Percentiles rank a stretch among this genome's conserved stretches.
phyloP scores from a whole-genome alignment of 2,329 filamentous ascomycete genomes.

The Dactylella cylindrospora region DNA sequence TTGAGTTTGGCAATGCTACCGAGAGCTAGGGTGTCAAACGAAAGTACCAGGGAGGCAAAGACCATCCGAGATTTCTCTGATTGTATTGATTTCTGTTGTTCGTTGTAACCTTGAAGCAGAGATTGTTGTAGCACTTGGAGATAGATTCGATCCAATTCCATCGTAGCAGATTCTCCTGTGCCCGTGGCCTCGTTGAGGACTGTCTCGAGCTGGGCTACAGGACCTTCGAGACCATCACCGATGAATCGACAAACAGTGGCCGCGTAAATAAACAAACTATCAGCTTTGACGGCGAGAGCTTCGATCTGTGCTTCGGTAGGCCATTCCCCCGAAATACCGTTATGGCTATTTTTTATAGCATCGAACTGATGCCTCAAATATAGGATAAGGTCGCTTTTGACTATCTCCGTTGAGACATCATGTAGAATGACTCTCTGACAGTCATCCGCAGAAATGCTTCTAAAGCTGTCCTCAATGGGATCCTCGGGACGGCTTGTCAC shows the following conservation, averaged over 20 bases:
- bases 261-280: conserved; percentile 48
- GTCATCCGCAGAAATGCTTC: conserved; percentile 13
- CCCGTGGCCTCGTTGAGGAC: background rate
- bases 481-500: conserved; percentile 46
- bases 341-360: no score
- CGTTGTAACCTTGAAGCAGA: no score
- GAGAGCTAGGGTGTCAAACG: no score
- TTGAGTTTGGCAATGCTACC: no score
- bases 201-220: conserved; percentile 2
- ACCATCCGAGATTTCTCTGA: background rate
- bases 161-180: background rate
- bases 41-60: no score
- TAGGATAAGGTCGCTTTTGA: conserved; percentile 49
- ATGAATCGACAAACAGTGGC: conserved; percentile 49
- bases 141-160: conserved; percentile 6
- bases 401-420: conserved; percentile 5
- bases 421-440: conserved; percentile 23
- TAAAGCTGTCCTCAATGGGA: conserved; percentile 44
- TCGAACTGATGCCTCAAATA: conserved; percentile 45
- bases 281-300: conserved; percentile 43
- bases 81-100: background rate
- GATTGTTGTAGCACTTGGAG: background rate
- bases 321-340: no score
- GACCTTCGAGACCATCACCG: background rate
- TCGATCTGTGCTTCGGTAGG: conserved; percentile 36